Percentiles rank a stretch among this genome's conserved stretches.
Evolutionary conservation across 495 filamentous ascomycete species (phyloP).

Genomic region (Darksidea phi): DNA sequence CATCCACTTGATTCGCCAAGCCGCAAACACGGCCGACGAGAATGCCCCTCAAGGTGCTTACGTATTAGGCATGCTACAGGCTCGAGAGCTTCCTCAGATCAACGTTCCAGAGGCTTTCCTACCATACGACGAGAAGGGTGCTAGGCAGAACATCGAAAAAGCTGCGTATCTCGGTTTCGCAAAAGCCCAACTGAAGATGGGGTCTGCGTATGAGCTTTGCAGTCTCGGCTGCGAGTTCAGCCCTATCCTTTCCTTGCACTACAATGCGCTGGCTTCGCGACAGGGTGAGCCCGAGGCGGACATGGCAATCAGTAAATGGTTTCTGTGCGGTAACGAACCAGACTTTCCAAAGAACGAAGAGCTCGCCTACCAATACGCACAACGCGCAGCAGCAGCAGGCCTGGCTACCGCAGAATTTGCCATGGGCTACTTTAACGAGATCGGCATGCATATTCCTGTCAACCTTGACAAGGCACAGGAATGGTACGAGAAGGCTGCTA

Average conservation of each 20-base stretch:
- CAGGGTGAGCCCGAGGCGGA: conserved; percentile 90
- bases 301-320: conserved; percentile 98
- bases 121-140: conserved; percentile 69
- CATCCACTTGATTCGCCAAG: conserved; percentile 74
- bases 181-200: conserved; percentile 97
- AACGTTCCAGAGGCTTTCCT: conserved; percentile 71
- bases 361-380: conserved; percentile 85
- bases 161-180: conserved; percentile 95
- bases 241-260: conserved; percentile 86
- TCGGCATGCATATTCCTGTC: conserved; percentile 80
- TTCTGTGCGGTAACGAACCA: conserved; percentile 88
- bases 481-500: conserved; percentile 90
- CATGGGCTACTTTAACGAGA: conserved; percentile 95
- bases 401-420: conserved; percentile 93
- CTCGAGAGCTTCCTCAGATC: conserved; percentile 85
- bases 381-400: conserved; percentile 74
- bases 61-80: conserved; percentile 92
- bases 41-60: conserved; percentile 97
- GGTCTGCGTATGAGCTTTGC: conserved; percentile 89
- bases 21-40: conserved; percentile 88
- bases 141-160: conserved; percentile 89
- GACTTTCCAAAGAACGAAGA: conserved; percentile 94
- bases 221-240: conserved; percentile 93
- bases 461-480: conserved; percentile 78
- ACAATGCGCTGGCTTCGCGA: conserved; percentile 87